These are phyloP conservation scores for Cercospora nicotianae DNA, from an alignment of 2,329 filamentous ascomycete species.

Conservation along the genomic window DNA sequence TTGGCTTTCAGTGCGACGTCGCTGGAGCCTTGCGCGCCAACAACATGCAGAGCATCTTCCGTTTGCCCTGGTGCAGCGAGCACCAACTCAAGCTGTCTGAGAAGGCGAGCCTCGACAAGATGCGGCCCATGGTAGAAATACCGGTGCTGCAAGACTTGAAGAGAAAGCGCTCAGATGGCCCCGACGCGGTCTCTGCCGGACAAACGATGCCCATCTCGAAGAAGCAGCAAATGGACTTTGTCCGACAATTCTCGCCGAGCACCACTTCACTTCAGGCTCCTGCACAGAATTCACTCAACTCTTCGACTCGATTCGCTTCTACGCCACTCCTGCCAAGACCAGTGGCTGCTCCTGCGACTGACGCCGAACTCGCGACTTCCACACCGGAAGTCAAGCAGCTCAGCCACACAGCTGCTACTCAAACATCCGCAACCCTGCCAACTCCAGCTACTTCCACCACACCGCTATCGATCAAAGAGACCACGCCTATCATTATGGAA, in stretches of 20 bases:
- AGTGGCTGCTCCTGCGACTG: background rate
- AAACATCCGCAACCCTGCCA: background rate
- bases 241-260: conserved; percentile 19
- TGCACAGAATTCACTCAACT: background rate
- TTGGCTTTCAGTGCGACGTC: conserved; percentile 23
- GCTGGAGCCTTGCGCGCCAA: conserved; percentile 25
- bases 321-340: conserved; percentile 12
- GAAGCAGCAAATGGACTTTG: conserved; percentile 33
- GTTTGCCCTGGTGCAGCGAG: conserved; percentile 50
- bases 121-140: conserved; percentile 50
- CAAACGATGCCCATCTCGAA: conserved; percentile 27
- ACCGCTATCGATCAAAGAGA: conserved; percentile 9
- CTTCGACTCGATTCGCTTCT: conserved; percentile 2
- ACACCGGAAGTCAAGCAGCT: background rate
- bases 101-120: conserved; percentile 41
- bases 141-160: conserved; percentile 55
- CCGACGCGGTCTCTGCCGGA: conserved; percentile 38
- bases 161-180: conserved; percentile 57
- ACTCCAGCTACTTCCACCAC: conserved; percentile 1
- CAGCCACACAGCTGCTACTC: background rate
- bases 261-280: conserved; percentile 5
- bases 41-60: conserved; percentile 54
- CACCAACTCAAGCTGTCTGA: conserved; percentile 31
- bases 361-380: conserved; percentile 11
- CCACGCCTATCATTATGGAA: conserved; percentile 19